Percentiles rank a stretch among this genome's conserved stretches.
phyloP scores from a whole-genome alignment of 371 early-diverging fungal species.

The Mortierella sp. region DNA sequence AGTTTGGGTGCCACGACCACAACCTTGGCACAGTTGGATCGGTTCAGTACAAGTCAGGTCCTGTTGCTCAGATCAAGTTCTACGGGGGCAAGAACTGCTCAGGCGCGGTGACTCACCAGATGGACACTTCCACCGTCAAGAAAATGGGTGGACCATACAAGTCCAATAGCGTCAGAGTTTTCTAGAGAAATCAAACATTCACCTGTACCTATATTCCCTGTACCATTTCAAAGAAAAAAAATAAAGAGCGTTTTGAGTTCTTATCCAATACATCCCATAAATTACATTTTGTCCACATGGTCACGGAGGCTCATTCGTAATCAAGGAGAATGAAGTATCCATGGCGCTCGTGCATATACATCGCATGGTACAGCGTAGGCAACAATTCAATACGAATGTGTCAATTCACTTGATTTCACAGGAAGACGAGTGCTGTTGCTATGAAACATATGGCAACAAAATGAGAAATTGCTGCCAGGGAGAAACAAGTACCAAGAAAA shows the following conservation, averaged over 20 bases:
- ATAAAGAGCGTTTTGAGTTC: background rate
- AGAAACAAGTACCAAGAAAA: too few species aligned
- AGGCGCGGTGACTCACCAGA: slow-evolving; percentile 33
- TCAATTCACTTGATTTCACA: too few species aligned
- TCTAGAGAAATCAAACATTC: background rate
- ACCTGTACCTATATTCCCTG: too few species aligned
- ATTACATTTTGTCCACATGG: background rate
- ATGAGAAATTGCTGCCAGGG: too few species aligned
- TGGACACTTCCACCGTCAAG: slow-evolving; percentile 29
- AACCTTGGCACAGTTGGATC: slow-evolving; percentile 26
- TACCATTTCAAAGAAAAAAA: background rate
- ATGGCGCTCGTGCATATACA: too few species aligned
- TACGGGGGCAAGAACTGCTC: slow-evolving; percentile 36
- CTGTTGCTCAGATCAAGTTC: slow-evolving; percentile 23
- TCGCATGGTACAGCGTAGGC: too few species aligned
- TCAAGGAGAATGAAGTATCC: too few species aligned
- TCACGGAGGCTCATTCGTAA: too few species aligned
- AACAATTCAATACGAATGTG: too few species aligned
- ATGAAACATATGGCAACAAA: too few species aligned
- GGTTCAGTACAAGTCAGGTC: slow-evolving; percentile 26
- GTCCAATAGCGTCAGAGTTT: slow-evolving; percentile 32
- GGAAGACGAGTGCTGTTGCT: too few species aligned
- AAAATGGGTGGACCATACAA: slow-evolving; percentile 47
- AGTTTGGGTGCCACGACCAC: slow-evolving; percentile 30
- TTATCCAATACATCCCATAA: too few species aligned